These are phyloP conservation scores for Clausena lansium DNA, from an alignment of 345 rosid genomes.

Conservation along the genomic window DNA sequence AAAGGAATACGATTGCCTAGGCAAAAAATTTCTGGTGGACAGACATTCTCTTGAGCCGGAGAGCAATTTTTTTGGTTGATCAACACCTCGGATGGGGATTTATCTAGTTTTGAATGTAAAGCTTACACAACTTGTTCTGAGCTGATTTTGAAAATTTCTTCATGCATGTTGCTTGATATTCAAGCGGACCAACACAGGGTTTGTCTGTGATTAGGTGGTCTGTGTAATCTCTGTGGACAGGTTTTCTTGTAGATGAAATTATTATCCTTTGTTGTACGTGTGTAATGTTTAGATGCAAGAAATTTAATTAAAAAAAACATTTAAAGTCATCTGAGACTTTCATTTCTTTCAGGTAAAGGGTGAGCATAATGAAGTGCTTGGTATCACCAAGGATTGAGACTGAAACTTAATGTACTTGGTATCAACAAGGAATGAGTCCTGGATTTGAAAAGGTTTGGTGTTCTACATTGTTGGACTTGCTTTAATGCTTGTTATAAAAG, in stretches of 20 bases:
- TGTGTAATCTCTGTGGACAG: background rate
- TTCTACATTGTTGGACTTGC: background rate
- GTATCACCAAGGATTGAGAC: too few relatives aligned
- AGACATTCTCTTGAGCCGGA: too few relatives aligned
- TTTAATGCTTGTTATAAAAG: too few relatives aligned
- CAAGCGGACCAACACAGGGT: background rate
- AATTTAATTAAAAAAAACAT: background rate
- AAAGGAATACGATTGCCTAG: too few relatives aligned
- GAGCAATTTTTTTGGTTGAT: too few relatives aligned
- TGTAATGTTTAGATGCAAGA: background rate
- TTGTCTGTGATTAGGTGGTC: background rate
- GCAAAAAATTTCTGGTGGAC: too few relatives aligned
- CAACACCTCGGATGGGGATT: too few relatives aligned
- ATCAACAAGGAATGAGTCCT: background rate
- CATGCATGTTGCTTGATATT: too few relatives aligned
- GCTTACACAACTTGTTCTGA: too few relatives aligned
- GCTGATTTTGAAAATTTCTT: too few relatives aligned
- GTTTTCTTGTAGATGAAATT: background rate
- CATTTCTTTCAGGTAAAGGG: background rate
- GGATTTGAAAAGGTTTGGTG: background rate
- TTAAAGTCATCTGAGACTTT: background rate
- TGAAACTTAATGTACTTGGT: background rate
- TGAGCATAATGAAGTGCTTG: background rate
- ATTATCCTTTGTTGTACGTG: background rate
- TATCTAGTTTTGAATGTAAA: too few relatives aligned